A percentile compares a stretch with the other conserved stretches of the same genome.
phyloP scores from a whole-genome alignment of 352 stramenopile species.

The Globisporangium paroecandrum region DNA sequence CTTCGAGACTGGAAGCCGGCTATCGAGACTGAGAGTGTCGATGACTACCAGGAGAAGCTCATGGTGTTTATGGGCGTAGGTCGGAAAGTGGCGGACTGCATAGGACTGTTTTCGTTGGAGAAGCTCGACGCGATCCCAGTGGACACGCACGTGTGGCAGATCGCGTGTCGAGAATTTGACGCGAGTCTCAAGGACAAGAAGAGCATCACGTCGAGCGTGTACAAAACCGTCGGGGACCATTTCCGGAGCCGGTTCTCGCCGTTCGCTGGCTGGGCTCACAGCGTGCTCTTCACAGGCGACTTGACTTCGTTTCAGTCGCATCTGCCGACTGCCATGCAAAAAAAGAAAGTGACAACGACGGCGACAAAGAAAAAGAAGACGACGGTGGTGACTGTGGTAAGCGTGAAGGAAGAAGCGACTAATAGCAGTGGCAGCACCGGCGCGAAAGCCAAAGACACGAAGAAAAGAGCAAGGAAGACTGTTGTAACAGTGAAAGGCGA shows the following conservation, averaged over 20 bases:
- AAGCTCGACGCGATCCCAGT: conserved; percentile 93
- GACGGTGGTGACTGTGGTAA: not conserved
- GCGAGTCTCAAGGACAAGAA: conserved; percentile 43
- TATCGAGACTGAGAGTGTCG: not conserved
- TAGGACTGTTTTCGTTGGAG: conserved; percentile 95
- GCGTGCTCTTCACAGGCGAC: conserved; percentile 51
- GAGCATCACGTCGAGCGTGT: conserved; percentile 82
- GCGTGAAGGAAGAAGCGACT: not conserved
- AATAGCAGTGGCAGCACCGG: not conserved
- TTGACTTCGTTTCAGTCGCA: conserved; percentile 36
- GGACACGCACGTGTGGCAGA: conserved; percentile 96
- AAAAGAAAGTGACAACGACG: conserved; percentile 5
- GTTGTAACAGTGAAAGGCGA: not conserved
- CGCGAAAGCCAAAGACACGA: not conserved
- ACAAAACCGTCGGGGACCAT: conserved; percentile 88
- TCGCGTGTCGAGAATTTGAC: conserved; percentile 88
- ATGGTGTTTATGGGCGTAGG: conserved; percentile 86
- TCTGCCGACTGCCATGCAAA: conserved; percentile 22
- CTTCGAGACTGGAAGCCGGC: conserved; percentile 35
- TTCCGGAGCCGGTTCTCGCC: conserved; percentile 90
- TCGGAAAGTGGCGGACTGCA: conserved; percentile 96
- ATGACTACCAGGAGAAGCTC: conserved; percentile 45
- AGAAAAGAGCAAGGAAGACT: not conserved
- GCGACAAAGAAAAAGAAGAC: conserved; percentile 6
- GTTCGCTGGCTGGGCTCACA: conserved; percentile 93